Base-by-base conservation (phyloP, 352 stramenopile genomes). In the Phytophthora kernoviae region DNA sequence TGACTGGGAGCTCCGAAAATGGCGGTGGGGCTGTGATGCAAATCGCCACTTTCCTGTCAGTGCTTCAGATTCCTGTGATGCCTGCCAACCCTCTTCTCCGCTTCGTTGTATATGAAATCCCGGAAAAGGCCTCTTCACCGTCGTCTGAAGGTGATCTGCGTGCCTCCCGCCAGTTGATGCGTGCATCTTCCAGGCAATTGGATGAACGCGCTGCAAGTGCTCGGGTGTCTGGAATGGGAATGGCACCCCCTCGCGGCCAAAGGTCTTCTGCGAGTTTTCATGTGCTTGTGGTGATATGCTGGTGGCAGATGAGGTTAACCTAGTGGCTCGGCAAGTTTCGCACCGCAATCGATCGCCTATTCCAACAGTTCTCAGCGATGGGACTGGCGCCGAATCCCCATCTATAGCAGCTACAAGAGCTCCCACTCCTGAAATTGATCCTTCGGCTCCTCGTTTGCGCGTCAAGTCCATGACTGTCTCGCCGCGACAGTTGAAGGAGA, bases 41-140 rank as follows among this genome's bases (percentile, higher is more conserved):
- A 52, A 70, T 87, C 21, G 83, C 85, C 24, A 85, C 70, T 6
- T 94, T 94, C 53, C 71, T 91, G 65, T 93, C 83, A 12, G 82
- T 91, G 6, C 61, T 94, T 10, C 83, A 94, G 56, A 83, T 93
- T 22, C 83, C 85, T 10, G 68, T 88, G 26, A 80, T 90, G 68
- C 67, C 77, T 21, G 53, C 71, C 4, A 87, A 89, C 22, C 70
- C 81, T 2, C 74, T 90, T 47, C 58, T 94, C 21, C 85, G 85
- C 10, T 94, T 94, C 43, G 81, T 94, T 2, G 79, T 93, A 34
- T 93, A 94, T 58, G 81, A 92, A 54, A 70, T 92, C n/a, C 70
- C 71, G n/a, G 83, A 90, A 26, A 77, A 62, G 21, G 39, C 54
- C 8, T 72, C 72, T 0, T 55, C 60, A 7, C 67, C 71, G 4